Conservation (phyloP, 192 early-diverging fungal genomes). For the Phycomyces nitens region DNA sequence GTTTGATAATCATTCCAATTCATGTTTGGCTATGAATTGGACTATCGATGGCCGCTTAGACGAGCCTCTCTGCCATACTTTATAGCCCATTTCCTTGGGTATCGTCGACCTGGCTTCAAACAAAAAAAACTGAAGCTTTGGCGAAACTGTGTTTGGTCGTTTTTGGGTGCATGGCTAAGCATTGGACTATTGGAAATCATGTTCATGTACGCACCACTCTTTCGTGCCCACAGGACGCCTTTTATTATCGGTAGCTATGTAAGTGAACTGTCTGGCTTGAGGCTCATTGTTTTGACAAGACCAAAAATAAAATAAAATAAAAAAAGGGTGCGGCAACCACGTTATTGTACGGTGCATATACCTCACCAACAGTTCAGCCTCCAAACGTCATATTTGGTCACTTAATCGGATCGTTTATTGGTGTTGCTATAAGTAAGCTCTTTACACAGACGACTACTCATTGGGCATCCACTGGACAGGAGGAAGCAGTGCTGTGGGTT, state of each 20-base stretch:
- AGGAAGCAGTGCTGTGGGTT: conserved; percentile 44
- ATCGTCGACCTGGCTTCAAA: conserved; percentile 2
- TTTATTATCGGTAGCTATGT: conserved; percentile 31
- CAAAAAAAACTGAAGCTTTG: conserved; percentile 4
- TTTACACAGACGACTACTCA: conserved; percentile 31
- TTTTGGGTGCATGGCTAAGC: conserved; percentile 26
- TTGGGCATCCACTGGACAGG: conserved; percentile 29
- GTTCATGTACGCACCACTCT: conserved; percentile 10
- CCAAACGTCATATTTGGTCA: conserved; percentile 46
- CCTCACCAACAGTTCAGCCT: conserved; percentile 58
- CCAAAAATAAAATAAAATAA: no score
- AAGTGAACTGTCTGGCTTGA: conserved; percentile 6
- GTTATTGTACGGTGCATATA: conserved; percentile 54
- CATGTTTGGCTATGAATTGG: no score
- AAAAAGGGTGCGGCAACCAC: conserved; percentile 57
- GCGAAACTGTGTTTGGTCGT: conserved; percentile 27
- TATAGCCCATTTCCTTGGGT: conserved; percentile 18
- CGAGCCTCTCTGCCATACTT: conserved; percentile 3
- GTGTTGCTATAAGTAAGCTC: conserved; percentile 41
- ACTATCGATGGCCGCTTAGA: no score
- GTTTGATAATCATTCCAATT: no score
- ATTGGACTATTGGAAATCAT: conserved; percentile 25
- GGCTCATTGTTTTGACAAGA: conserved; percentile 16
- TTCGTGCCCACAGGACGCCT: conserved; percentile 15
- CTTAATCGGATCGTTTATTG: conserved; percentile 38